Evolutionary conservation across 2,329 filamentous ascomycete genomes (phyloP), one percentile per base, ranked within the genome.

Genomic region (Aspergillus pseudoterreus): DNA sequence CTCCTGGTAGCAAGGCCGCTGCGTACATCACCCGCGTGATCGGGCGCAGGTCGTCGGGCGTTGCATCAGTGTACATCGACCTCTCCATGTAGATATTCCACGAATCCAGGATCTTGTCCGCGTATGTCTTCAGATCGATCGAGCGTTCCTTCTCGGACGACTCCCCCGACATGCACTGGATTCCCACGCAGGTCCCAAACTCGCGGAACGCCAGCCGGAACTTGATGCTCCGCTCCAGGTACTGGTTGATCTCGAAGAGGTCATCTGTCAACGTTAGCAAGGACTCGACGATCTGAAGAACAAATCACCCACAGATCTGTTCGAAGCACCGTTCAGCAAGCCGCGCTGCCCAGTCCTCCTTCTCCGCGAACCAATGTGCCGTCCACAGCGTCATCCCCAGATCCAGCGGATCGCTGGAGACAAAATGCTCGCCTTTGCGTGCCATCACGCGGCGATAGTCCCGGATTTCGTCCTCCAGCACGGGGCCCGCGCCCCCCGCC

Each of bases 301-400:
- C 35, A n/a, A 14, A 4, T 9, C 35, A 38, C 30, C 33, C 58
- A 74, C 71, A 69, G 49, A 72, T 60, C 55, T 68, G 65, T 47
- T 69, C 65, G 50, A 68, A 67, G 42, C 69, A 73, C 60, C 62
- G 60, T 10, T 45, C 56, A 4, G 66, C 64, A 47, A 81, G 59
- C 4, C 62, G 56, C 2, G 58, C 58, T 2, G 79, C 77, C 80
- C 80, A 83, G 1, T 66, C 63, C 52, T 82, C 78, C 45, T 63
- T 62, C 2, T 70, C 70, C 0, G 63, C 64, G 52, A 76, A 74
- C 65, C 81, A 79, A 53, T 82, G 79, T 19, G 72, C 71, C 42
- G 77, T 77, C 81, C 81, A 84, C 22, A 84, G 60, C 1, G 79
- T 77, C 81, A 84, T 83, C 0, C 81, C 82, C 41, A 84, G 61